These are phyloP conservation scores for Tricholomella constricta DNA, from an alignment of 768 basidiomycete genomes.

Conservation along the genomic window DNA sequence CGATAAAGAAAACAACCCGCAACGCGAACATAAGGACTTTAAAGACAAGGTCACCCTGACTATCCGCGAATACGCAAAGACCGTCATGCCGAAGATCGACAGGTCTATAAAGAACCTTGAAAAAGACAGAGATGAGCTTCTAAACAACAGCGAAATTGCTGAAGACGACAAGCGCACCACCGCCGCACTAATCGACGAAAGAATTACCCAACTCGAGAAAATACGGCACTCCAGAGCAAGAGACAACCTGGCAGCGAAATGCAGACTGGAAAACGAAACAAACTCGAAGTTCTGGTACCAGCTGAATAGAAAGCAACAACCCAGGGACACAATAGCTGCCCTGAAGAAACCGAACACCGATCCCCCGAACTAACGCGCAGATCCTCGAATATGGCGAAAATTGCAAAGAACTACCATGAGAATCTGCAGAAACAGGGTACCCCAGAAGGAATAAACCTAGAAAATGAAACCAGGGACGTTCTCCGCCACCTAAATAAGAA, in stretches of 20 bases:
- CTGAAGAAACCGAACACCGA: constrained; percentile 2
- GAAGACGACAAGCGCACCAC: background rate
- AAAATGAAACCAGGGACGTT: background rate
- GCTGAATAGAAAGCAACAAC: constrained; percentile 4
- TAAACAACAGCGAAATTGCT: background rate
- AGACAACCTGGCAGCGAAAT: constrained; percentile 9
- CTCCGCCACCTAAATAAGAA: background rate
- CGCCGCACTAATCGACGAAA: background rate
- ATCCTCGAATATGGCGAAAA: constrained; percentile 32
- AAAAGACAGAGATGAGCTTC: background rate
- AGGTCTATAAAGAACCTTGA: background rate
- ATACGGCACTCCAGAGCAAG: background rate
- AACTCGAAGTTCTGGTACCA: constrained; percentile 23
- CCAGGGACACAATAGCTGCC: constrained; percentile 19
- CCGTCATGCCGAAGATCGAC: background rate
- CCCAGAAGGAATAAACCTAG: constrained; percentile 3
- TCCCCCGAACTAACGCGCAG: background rate
- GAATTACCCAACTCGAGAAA: constrained; percentile 3
- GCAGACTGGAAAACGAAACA: constrained; percentile 15
- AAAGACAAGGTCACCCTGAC: background rate
- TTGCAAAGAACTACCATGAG: constrained; percentile 30
- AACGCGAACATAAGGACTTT: background rate
- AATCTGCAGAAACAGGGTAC: constrained; percentile 24
- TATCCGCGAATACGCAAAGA: background rate
- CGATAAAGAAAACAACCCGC: background rate